Percentiles rank a stretch among this genome's conserved stretches.
Conservation (phyloP, 768 basidiomycete genomes). For the Harrya chromipes region DNA sequence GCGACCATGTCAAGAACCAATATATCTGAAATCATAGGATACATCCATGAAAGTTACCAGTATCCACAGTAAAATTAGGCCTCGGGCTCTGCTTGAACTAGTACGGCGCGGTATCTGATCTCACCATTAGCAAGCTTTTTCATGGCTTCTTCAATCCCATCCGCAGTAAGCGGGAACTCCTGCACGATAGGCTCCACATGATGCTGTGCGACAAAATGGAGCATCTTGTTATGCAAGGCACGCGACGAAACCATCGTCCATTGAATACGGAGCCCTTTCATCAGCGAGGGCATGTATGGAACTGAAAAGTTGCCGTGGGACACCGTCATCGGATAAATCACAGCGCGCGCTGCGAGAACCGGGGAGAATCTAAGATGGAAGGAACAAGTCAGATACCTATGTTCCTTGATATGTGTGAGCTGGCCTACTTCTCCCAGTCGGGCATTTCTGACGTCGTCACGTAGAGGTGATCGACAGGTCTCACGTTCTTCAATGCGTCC, state of each 20-base stretch:
- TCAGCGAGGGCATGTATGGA: constrained; percentile 10
- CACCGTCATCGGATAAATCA: constrained; percentile 19
- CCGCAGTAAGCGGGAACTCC: constrained; percentile 24
- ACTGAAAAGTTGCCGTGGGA: constrained; percentile 9
- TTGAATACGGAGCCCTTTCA: constrained; percentile 15
- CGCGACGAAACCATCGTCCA: background rate
- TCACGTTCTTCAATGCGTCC: too few species aligned
- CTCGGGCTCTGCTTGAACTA: constrained; percentile 11
- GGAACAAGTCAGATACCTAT: too few species aligned
- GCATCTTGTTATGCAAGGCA: constrained; percentile 20
- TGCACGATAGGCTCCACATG: constrained; percentile 20
- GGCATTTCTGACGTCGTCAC: constrained; percentile 1
- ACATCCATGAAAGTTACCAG: too few species aligned
- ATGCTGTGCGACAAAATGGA: constrained; percentile 25
- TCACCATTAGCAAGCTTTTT: background rate
- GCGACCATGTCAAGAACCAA: too few species aligned
- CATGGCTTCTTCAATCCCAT: constrained; percentile 18
- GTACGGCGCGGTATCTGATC: constrained; percentile 25
- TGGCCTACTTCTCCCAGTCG: constrained; percentile 7
- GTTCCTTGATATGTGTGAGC: too few species aligned
- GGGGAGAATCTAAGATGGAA: constrained; percentile 11
- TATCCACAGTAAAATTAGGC: background rate
- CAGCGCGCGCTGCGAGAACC: constrained; percentile 15
- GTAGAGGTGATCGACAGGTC: too few species aligned
- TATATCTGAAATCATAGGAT: too few species aligned